phyloP scores from a whole-genome alignment of 129 eudicot species.

The Ambrosia artemisiifolia region DNA sequence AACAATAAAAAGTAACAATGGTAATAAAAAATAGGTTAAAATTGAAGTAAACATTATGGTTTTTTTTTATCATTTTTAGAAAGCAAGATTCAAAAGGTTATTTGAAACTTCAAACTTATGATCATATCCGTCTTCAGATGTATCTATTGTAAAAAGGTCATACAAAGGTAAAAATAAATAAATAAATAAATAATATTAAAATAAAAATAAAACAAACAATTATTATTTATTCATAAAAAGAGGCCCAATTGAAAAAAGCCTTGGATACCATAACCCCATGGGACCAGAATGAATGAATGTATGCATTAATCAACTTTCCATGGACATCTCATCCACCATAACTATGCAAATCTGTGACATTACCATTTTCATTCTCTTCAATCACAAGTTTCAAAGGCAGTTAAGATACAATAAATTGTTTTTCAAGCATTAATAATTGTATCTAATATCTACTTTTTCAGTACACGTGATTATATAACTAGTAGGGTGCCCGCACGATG shows the following conservation, averaged over 20 bases:
- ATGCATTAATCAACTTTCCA: slow-evolving; percentile 18
- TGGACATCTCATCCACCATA: slow-evolving; percentile 18
- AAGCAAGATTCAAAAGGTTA: too few species aligned
- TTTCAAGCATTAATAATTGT: slow-evolving; percentile 19
- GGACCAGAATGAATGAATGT: slow-evolving; percentile 19
- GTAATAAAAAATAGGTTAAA: too few species aligned
- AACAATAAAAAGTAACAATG: too few species aligned
- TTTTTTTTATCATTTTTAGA: too few species aligned
- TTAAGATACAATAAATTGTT: slow-evolving; percentile 15
- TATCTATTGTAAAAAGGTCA: too few species aligned
- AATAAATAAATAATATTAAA: too few species aligned
- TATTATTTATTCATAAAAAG: neutral
- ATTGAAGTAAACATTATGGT: too few species aligned
- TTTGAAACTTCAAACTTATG: too few species aligned
- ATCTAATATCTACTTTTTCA: neutral
- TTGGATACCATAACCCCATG: slow-evolving; percentile 24
- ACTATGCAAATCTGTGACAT: neutral
- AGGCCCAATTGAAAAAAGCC: slow-evolving; percentile 1
- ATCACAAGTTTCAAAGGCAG: slow-evolving; percentile 3
- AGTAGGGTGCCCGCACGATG: too few species aligned
- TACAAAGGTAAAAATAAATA: too few species aligned
- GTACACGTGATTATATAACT: neutral
- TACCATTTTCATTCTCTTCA: neutral
- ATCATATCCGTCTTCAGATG: too few species aligned
- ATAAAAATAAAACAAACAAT: too few species aligned